Evolutionary conservation across 1,284 basidiomycete genomes (phyloP).

Genomic region (Xanthoconium separans): DNA sequence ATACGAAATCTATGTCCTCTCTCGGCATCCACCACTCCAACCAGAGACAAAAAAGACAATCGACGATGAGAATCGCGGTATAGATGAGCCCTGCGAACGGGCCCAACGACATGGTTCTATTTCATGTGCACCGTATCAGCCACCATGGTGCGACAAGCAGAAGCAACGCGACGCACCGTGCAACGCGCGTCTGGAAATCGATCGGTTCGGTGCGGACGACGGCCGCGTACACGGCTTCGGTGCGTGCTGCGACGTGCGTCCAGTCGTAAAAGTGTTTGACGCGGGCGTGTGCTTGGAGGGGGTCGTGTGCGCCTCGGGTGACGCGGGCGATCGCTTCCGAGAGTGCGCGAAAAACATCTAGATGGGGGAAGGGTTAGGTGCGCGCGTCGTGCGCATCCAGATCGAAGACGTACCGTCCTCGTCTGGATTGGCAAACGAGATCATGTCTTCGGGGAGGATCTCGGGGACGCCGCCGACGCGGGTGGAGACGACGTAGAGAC

Average conservation of each 20-base stretch:
- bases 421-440: slow-evolving; percentile 90
- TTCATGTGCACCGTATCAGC: too few relatives aligned
- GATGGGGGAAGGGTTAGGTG: neutral
- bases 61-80: slow-evolving; percentile 75
- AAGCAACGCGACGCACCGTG: slow-evolving; percentile 48
- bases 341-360: slow-evolving; percentile 88
- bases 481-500: slow-evolving; percentile 93
- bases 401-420: slow-evolving; percentile 56
- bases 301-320: slow-evolving; percentile 70
- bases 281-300: slow-evolving; percentile 72
- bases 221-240: slow-evolving; percentile 79
- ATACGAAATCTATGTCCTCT: slow-evolving; percentile 67
- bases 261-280: slow-evolving; percentile 97
- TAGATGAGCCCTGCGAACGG: slow-evolving; percentile 77
- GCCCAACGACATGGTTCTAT: slow-evolving; percentile 61
- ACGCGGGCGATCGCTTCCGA: slow-evolving; percentile 79
- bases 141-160: too few relatives aligned
- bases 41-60: slow-evolving; percentile 75
- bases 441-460: slow-evolving; percentile 90
- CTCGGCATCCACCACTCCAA: slow-evolving; percentile 77
- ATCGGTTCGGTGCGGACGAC: slow-evolving; percentile 61
- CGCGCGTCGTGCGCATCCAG: neutral
- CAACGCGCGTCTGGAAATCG: slow-evolving; percentile 70
- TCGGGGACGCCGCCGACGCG: slow-evolving; percentile 96
- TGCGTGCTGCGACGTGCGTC: slow-evolving; percentile 76